Base-by-base conservation (phyloP, 2,329 filamentous ascomycete genomes). In the Phialocephala subalpina region DNA sequence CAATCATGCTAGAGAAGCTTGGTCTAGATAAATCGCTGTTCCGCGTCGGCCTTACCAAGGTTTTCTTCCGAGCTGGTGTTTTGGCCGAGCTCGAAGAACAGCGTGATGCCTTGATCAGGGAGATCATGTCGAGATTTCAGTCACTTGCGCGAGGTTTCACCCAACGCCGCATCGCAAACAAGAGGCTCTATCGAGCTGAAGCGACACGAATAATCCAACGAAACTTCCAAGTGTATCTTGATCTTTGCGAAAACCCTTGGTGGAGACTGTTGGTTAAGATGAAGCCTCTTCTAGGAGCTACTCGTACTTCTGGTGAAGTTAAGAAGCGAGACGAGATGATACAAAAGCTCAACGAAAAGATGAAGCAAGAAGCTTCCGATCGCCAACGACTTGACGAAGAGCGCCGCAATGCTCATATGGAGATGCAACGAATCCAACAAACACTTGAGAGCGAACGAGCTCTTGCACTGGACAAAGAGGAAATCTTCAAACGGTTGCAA, bases 401-500 rank as follows among this genome's bases (percentile, higher is more conserved):
- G 72, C 88, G 94, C 36, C 87, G 96, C 49, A 92, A 94, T 67
- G 92, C 93, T 1, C 92, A 98, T 72, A 84, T 90, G 16, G 96
- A 99, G 74, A 91, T 97, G 74, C 87, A 94, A 71, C 90, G 92
- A 36, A 92, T 98, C 56, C 94, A 97, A 77, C 93, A 98, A 73
- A 97, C 93, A 0, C 84, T 99, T 1, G 97, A 99, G 78, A 97
- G 94, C 71, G 97, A 99, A 79, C 89, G 96, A 58, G 93, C 95
- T n/a, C 84, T 99, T 49, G 96, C 96, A 0, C 82, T 99, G 5
- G 96, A 99, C 79, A 99, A 99, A 77, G 97, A 99, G 77, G 96
- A 99, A 75, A 99, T 99, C 67, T 99, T 98, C 83, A 97, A 95
- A 77, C 89, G 97, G n/a, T 84, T 99, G 25, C 96, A 97, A 76